Evolutionary conservation across 1,139 yeast genomes (phyloP), one percentile per base, ranked within the genome.

Genomic region (Starmera stellimalicola): DNA sequence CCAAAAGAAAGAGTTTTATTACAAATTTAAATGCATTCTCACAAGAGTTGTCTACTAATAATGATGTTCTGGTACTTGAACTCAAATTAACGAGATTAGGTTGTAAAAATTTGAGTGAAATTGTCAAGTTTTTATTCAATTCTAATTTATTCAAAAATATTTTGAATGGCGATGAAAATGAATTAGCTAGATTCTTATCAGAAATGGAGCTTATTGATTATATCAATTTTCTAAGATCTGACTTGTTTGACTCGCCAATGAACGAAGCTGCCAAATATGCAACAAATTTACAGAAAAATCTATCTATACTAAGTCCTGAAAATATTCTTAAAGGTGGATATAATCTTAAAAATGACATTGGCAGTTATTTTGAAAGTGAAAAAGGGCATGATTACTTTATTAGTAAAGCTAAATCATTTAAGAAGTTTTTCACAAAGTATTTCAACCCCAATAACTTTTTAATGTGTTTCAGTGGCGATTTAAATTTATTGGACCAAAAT

Each of bases 171-270:
- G 44, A 51, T 19, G 38, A 41, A 7, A 47, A 50, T 5, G 51
- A 57, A 4, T 30, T 67, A 26, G 64, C 66, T 0, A 48, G 50
- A 29, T 58, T 58, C 27, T 40, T 75, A 30, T 60, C 62, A 4
- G 75, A 74, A 33, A 54, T 59, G 35, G 60, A 66, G 27, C 58
- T 67, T 1, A 62, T 69, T 16, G 71, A 68, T 30, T 48, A 65
- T 20, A 48, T 68, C 29, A 65, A 62, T 33, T 74, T 62, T 42
- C 44, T 68, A 6, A 60, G 70, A 37, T 52, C 60, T 33, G 67
- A 62, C 24, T 36, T 41, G 0, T 45, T 43, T 3, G 40, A 41
- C 4, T 51, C 65, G 1, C 57, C 71, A 1, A 61, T 66, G 59
- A 65, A 65, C n/a, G 77, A 71, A 40, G 61, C 65, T 10, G 55